These are phyloP conservation scores for Leccinum imitatum DNA, from an alignment of 768 basidiomycete genomes.

Conservation along the genomic window DNA sequence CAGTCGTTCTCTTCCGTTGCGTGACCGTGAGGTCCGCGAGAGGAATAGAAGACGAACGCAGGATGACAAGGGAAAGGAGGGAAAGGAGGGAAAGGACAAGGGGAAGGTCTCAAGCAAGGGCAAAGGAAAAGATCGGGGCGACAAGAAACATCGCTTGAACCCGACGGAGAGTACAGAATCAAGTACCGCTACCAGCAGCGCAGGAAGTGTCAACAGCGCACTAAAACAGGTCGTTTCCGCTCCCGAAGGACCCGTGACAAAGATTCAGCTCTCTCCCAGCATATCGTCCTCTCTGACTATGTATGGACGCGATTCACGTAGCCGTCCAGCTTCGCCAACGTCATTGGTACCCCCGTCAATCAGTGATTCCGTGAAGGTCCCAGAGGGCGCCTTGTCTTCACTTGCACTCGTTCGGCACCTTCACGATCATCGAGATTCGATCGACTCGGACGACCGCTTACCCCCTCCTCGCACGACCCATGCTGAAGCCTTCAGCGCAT, in stretches of 20 bases:
- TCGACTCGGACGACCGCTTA: conserved; percentile 26
- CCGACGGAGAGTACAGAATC: conserved; percentile 34
- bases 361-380: background rate
- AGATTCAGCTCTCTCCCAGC: conserved; percentile 18
- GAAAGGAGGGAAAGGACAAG: conserved; percentile 16
- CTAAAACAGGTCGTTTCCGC: conserved; percentile 10
- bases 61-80: conserved; percentile 18
- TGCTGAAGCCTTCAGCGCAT: conserved; percentile 58
- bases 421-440: conserved; percentile 26
- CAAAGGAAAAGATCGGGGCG: conserved; percentile 29
- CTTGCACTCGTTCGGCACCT: conserved; percentile 11
- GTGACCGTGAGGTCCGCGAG: conserved; percentile 23
- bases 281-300: conserved; percentile 17
- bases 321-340: conserved; percentile 24
- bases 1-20: conserved; percentile 16
- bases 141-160: conserved; percentile 29
- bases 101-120: conserved; percentile 29
- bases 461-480: conserved; percentile 57
- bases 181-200: conserved; percentile 31
- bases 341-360: conserved; percentile 14
- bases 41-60: conserved; percentile 22
- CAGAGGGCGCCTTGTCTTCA: conserved; percentile 13
- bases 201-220: conserved; percentile 24
- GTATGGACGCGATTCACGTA: conserved; percentile 6
- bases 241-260: conserved; percentile 10